Conservation (phyloP, 441 rosid genomes). For the Rhodomyrtus psidioides region DNA sequence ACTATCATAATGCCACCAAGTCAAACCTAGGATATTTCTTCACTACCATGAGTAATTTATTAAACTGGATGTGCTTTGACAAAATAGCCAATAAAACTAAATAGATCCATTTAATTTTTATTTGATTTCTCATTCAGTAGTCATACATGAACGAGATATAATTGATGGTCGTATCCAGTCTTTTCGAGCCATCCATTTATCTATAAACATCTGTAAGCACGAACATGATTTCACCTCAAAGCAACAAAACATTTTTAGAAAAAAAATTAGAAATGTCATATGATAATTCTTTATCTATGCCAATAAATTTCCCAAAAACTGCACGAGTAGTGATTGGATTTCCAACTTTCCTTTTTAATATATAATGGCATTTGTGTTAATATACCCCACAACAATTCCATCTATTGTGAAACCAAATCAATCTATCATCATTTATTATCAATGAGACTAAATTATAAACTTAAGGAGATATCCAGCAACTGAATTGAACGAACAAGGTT, state of each 20-base stretch:
- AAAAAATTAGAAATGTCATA: neutral
- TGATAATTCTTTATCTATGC: neutral
- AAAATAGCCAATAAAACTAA: neutral
- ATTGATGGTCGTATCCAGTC: neutral
- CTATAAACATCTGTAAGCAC: accelerated
- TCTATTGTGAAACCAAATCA: neutral
- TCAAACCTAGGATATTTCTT: neutral
- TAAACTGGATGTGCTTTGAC: neutral
- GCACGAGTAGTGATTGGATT: neutral
- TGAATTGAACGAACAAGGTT: neutral
- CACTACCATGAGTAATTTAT: neutral
- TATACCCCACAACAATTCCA: neutral
- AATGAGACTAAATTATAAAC: neutral
- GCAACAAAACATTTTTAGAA: neutral
- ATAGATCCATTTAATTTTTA: neutral
- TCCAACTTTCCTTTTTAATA: neutral
- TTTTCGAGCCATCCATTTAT: neutral
- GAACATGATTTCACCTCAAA: neutral
- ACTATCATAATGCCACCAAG: neutral
- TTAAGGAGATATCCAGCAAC: neutral
- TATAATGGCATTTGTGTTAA: neutral
- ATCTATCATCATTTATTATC: neutral
- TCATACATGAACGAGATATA: neutral
- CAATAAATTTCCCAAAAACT: neutral
- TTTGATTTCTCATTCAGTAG: neutral